A percentile compares a stretch with the other conserved stretches of the same genome.
Conservation (phyloP, 306 rosid genomes). For the Luffa aegyptiaca region DNA sequence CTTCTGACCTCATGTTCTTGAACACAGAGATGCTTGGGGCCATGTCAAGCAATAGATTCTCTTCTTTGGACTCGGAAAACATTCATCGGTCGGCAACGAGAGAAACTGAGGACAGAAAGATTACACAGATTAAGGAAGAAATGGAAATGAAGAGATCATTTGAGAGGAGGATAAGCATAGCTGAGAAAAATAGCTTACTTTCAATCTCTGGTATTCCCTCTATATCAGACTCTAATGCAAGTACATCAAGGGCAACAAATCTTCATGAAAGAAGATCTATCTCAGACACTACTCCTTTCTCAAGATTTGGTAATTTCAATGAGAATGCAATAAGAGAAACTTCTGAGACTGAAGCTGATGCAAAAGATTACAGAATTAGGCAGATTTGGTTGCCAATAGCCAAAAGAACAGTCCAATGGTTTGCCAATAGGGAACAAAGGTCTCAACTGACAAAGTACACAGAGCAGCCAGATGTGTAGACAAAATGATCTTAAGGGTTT, state of each 20-base stretch:
- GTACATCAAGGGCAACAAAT: slow-evolving; percentile 12
- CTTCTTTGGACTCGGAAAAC: slow-evolving; percentile 16
- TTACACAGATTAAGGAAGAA: slow-evolving; percentile 44
- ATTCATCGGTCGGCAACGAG: background rate
- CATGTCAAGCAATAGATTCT: slow-evolving; percentile 52
- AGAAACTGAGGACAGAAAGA: slow-evolving; percentile 19
- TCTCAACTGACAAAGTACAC: slow-evolving; percentile 31
- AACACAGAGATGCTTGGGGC: slow-evolving; percentile 61
- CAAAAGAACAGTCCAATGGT: slow-evolving; percentile 80
- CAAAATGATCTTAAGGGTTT: background rate
- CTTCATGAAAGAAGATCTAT: slow-evolving; percentile 44
- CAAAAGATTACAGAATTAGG: slow-evolving; percentile 49
- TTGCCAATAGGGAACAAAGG: slow-evolving; percentile 68
- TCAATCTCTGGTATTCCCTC: slow-evolving; percentile 12
- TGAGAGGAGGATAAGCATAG: slow-evolving; percentile 41
- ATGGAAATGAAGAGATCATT: slow-evolving; percentile 57
- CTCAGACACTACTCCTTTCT: slow-evolving; percentile 60
- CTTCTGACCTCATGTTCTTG: slow-evolving; percentile 77
- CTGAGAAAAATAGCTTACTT: slow-evolving; percentile 20
- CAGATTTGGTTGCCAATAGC: slow-evolving; percentile 82
- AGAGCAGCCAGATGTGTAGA: slow-evolving; percentile 4
- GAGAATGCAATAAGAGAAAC: slow-evolving; percentile 16
- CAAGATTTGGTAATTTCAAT: slow-evolving; percentile 51
- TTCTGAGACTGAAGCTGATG: slow-evolving; percentile 28
- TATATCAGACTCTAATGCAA: slow-evolving; percentile 17